Evolutionary conservation across 139 green algal genomes (phyloP).

Genomic region (Chlorella sp.): DNA sequence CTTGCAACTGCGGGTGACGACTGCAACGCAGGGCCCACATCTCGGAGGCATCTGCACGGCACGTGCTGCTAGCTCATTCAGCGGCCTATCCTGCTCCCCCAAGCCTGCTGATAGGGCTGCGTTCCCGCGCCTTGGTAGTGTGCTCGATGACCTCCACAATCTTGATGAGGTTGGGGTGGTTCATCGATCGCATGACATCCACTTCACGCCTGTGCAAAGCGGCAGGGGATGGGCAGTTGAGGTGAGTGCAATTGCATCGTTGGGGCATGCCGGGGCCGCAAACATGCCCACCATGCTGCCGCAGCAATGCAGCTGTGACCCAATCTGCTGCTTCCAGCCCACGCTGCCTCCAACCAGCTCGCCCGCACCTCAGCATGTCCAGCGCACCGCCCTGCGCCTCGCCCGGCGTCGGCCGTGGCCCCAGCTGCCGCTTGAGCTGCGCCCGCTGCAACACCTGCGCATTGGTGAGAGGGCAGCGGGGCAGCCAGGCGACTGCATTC

Average conservation of each 20-base stretch:
- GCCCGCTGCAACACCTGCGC: slow-evolving; percentile 20
- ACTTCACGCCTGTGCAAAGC: slow-evolving; percentile 69
- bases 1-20: no score
- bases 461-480: not conserved
- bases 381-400: not conserved
- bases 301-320: not conserved
- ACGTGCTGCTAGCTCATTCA: no score
- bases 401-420: not conserved
- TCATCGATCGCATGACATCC: slow-evolving; percentile 72
- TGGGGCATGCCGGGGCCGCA: not conserved
- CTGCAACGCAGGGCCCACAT: no score
- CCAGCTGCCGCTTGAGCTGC: slow-evolving; percentile 30
- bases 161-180: slow-evolving; percentile 85
- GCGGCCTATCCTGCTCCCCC: not conserved
- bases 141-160: slow-evolving; percentile 83
- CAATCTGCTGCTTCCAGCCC: not conserved
- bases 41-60: no score
- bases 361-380: not conserved
- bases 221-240: no score
- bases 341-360: not conserved
- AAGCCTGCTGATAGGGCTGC: not conserved
- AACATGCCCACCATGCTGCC: not conserved
- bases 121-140: slow-evolving; percentile 14
- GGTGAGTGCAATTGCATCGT: no score
- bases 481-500: no score